Conservation (phyloP, 352 stramenopile species). For the Poterioochromonas sp. region DNA sequence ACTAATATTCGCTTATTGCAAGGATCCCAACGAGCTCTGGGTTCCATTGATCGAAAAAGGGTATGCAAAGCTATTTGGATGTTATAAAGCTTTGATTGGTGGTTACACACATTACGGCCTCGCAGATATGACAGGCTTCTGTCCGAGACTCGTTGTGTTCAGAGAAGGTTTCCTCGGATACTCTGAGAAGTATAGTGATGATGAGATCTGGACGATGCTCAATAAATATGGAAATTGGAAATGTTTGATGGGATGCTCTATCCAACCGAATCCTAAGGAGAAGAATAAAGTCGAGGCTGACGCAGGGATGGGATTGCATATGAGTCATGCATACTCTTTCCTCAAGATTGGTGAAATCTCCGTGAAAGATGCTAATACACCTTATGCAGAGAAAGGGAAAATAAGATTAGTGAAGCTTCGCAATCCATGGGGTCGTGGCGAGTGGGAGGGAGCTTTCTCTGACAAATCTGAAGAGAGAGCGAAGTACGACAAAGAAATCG, state of each 20-base stretch:
- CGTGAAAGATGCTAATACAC: constrained; percentile 47
- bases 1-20: constrained; percentile 45
- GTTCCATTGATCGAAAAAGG: constrained; percentile 58
- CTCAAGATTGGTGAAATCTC: constrained; percentile 63
- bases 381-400: neutral
- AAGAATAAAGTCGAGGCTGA: constrained; percentile 35
- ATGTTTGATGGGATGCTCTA: constrained; percentile 77
- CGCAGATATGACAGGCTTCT: constrained; percentile 70
- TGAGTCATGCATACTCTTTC: constrained; percentile 72
- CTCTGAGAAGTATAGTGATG: constrained; percentile 39
- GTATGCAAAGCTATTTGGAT: constrained; percentile 79
- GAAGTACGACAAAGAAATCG: constrained; percentile 60
- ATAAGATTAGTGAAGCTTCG: constrained; percentile 59
- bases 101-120: constrained; percentile 75
- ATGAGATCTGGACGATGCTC: constrained; percentile 69
- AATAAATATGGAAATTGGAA: constrained; percentile 62
- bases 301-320: constrained; percentile 52
- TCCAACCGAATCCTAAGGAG: constrained; percentile 57
- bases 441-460: constrained; percentile 73
- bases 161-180: constrained; percentile 54
- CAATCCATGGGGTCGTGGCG: constrained; percentile 77
- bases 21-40: constrained; percentile 72
- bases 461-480: constrained; percentile 61
- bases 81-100: constrained; percentile 67
- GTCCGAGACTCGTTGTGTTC: constrained; percentile 71